These are phyloP conservation scores for Exophiala xenobiotica DNA, from an alignment of 2,329 filamentous ascomycete species.

Conservation along the genomic window DNA sequence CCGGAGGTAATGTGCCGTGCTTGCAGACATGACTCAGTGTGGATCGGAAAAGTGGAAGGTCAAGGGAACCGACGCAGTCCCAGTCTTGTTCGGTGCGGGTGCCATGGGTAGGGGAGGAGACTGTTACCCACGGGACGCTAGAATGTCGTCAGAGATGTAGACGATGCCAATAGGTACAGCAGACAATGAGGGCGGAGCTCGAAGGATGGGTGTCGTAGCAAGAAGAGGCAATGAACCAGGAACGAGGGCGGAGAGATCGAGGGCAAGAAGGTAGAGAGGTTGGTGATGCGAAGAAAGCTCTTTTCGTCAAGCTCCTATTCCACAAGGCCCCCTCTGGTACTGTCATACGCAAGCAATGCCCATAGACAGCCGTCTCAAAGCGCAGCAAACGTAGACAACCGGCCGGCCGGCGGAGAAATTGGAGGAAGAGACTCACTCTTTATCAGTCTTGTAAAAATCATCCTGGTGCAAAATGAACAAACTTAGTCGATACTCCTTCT, in stretches of 20 bases:
- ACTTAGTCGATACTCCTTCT: conserved; percentile 6
- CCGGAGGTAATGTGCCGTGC: conserved; percentile 57
- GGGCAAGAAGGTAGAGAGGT: too few relatives aligned
- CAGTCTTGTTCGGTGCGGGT: conserved; percentile 70
- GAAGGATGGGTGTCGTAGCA: too few relatives aligned
- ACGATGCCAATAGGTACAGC: not conserved
- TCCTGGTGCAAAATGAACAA: conserved; percentile 86
- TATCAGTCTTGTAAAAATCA: conserved; percentile 82
- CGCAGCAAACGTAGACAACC: not conserved
- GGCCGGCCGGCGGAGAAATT: not conserved
- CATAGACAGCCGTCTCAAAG: too few relatives aligned
- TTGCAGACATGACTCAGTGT: conserved; percentile 69
- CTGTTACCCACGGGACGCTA: conserved; percentile 47
- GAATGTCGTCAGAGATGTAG: not conserved
- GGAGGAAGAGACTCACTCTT: conserved; percentile 53
- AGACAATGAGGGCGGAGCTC: not conserved
- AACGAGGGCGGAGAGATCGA: too few relatives aligned
- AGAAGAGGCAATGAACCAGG: too few relatives aligned
- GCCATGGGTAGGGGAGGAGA: conserved; percentile 43
- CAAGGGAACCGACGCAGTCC: conserved; percentile 81
- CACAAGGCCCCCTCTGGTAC: too few relatives aligned
- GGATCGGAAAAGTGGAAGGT: conserved; percentile 65
- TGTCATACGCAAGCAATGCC: too few relatives aligned
- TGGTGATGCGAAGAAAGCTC: too few relatives aligned
- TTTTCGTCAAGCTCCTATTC: too few relatives aligned